Evolutionary conservation across 257 asterid genomes (phyloP).

Genomic region (Ocimum tenuiflorum): DNA sequence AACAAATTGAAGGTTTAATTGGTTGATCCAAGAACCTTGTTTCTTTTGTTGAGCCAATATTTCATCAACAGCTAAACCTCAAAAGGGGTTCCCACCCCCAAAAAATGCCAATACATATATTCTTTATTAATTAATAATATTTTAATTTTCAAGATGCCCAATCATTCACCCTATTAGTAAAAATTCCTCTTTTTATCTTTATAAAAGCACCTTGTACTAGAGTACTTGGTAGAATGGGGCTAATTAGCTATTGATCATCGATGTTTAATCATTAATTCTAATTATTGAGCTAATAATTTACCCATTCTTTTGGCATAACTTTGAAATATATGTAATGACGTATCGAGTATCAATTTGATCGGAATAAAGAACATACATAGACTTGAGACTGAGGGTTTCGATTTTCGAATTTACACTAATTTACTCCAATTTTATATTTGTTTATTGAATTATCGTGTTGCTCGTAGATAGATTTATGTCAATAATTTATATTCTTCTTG

Average conservation of each 20-base stretch:
- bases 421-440: no score
- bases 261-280: conserved; percentile 5
- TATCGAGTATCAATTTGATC: no score
- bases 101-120: conserved; percentile 7
- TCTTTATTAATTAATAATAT: conserved; percentile 1
- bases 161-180: conserved; percentile 30
- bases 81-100: neutral
- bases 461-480: no score
- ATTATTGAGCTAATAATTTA: neutral
- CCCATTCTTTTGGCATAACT: neutral
- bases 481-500: no score
- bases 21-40: conserved; percentile 28
- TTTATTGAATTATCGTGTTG: no score
- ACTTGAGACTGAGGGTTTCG: no score
- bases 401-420: no score
- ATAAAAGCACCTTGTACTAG: conserved; percentile 26
- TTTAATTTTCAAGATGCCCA: conserved; percentile 30
- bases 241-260: conserved; percentile 6
- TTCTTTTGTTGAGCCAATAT: conserved; percentile 20
- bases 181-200: neutral
- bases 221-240: conserved; percentile 28
- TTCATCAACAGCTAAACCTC: conserved; percentile 24
- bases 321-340: neutral
- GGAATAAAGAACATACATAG: no score
- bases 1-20: conserved; percentile 13